These are phyloP conservation scores for Tympanopsis confertula DNA, from an alignment of 2,329 filamentous ascomycete species.

Conservation along the genomic window DNA sequence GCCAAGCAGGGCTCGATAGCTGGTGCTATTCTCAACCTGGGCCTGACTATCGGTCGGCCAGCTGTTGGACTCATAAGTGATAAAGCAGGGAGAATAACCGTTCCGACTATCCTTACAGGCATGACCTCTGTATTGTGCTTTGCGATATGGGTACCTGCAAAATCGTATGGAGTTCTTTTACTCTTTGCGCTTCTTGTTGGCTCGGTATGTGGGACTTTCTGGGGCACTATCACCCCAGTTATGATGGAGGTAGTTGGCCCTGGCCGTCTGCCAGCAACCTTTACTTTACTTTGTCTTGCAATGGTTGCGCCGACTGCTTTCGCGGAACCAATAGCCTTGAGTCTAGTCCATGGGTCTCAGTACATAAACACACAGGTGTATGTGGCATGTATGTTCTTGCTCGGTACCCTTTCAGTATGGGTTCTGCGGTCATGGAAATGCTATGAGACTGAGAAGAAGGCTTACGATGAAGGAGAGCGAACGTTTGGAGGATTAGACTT, in stretches of 20 bases:
- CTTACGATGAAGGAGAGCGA: not conserved
- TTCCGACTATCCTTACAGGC: constrained; percentile 41
- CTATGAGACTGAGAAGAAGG: constrained; percentile 29
- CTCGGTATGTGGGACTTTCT: constrained; percentile 47
- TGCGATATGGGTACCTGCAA: constrained; percentile 48
- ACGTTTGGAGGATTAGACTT: too few relatives aligned
- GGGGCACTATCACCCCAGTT: constrained; percentile 43
- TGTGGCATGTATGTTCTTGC: constrained; percentile 50
- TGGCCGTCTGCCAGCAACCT: constrained; percentile 36
- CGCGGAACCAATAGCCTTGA: constrained; percentile 35
- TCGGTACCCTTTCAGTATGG: constrained; percentile 36
- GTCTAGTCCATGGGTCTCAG: constrained; percentile 30
- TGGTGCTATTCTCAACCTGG: constrained; percentile 44
- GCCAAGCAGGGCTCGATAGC: constrained; percentile 42
- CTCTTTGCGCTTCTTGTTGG: constrained; percentile 49
- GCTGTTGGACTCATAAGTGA: constrained; percentile 50
- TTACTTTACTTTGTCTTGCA: not conserved
- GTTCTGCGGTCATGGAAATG: constrained; percentile 51
- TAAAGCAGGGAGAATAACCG: constrained; percentile 47
- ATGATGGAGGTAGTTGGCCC: constrained; percentile 52
- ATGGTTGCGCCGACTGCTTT: constrained; percentile 5
- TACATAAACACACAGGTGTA: constrained; percentile 50
- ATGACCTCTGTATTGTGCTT: constrained; percentile 45
- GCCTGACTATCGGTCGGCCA: constrained; percentile 40
- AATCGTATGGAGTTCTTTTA: constrained; percentile 41